Evolutionary conservation across 1,284 basidiomycete species (phyloP).

Genomic region (Malassezia arunalokei): DNA sequence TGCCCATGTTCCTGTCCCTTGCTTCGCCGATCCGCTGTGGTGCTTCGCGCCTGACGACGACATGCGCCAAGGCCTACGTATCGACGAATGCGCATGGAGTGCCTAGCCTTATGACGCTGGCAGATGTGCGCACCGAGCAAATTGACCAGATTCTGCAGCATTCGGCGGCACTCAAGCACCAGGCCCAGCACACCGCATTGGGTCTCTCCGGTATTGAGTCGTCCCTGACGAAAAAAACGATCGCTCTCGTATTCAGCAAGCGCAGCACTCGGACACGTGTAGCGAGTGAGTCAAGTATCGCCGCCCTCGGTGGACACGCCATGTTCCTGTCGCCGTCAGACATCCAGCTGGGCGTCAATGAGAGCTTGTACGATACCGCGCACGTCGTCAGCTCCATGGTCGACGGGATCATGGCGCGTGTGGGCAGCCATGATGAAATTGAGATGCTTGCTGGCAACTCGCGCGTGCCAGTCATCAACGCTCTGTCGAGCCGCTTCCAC

Average conservation of each 20-base stretch:
- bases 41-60: background rate
- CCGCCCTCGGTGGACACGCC: slow-evolving; percentile 57
- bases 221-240: slow-evolving; percentile 63
- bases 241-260: slow-evolving; percentile 84
- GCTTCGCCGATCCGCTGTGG: background rate
- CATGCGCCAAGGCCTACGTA: background rate
- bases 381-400: slow-evolving; percentile 78
- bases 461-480: slow-evolving; percentile 84
- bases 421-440: slow-evolving; percentile 79
- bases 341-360: slow-evolving; percentile 93
- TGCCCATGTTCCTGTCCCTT: background rate
- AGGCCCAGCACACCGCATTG: slow-evolving; percentile 19
- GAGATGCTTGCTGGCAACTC: slow-evolving; percentile 84
- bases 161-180: slow-evolving; percentile 56
- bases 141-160: slow-evolving; percentile 57
- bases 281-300: slow-evolving; percentile 60
- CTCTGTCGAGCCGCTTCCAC: slow-evolving; percentile 87
- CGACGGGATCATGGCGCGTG: slow-evolving; percentile 92
- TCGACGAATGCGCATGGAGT: background rate
- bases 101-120: slow-evolving; percentile 61
- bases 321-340: slow-evolving; percentile 83
- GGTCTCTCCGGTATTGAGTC: slow-evolving; percentile 41
- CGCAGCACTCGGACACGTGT: slow-evolving; percentile 84
- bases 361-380: slow-evolving; percentile 70
- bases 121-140: slow-evolving; percentile 63